Conservation (phyloP, 1,139 yeast genomes). For the Saccharomyces hybrid region DNA sequence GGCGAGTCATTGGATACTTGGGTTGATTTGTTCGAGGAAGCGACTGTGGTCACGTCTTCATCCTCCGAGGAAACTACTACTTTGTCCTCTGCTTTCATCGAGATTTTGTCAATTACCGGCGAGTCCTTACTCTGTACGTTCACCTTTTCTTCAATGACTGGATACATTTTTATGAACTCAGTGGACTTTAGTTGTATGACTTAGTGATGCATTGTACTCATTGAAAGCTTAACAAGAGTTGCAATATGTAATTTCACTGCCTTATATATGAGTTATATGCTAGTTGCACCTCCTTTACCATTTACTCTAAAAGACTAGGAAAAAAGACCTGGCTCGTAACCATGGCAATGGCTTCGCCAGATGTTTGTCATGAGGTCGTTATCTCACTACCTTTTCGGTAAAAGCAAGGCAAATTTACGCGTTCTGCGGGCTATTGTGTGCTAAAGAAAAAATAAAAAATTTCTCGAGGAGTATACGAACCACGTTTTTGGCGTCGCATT, state of each 20-base stretch:
- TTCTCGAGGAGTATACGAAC: neutral
- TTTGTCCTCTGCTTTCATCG: neutral
- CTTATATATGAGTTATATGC: too few relatives aligned
- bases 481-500: neutral
- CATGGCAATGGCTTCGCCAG: neutral
- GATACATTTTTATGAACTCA: neutral
- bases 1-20: neutral
- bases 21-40: neutral
- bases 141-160: neutral
- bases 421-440: neutral
- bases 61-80: neutral
- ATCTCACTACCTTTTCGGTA: neutral
- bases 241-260: too few relatives aligned
- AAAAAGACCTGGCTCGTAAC: neutral
- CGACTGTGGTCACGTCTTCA: neutral
- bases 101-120: neutral
- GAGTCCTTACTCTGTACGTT: neutral
- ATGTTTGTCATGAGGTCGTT: neutral
- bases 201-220: too few relatives aligned
- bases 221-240: too few relatives aligned
- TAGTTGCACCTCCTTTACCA: neutral
- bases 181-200: too few relatives aligned
- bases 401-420: neutral
- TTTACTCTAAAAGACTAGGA: neutral
- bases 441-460: neutral